phyloP scores from a whole-genome alignment of 768 basidiomycete species.

The Boletellus emodensis region DNA sequence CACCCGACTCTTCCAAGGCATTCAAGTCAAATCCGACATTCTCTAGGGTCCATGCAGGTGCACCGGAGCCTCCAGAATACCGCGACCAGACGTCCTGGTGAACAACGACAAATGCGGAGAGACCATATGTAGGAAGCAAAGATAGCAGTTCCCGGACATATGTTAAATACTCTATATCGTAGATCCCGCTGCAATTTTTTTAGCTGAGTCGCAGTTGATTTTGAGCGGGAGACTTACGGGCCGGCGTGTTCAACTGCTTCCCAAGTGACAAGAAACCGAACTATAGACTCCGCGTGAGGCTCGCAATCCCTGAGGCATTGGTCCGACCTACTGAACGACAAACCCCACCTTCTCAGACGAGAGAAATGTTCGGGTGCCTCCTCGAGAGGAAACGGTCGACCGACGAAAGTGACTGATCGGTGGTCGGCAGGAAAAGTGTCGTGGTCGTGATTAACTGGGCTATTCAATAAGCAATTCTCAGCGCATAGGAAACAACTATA shows the following conservation, averaged over 20 bases:
- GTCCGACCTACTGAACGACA: constrained; percentile 70
- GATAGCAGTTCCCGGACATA: constrained; percentile 72
- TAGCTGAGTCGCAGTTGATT: not conserved
- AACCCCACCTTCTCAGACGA: constrained; percentile 78
- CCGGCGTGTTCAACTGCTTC: constrained; percentile 94
- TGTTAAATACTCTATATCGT: constrained; percentile 77
- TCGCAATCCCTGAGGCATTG: not conserved
- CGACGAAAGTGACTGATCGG: constrained; percentile 75
- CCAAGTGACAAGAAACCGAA: constrained; percentile 94
- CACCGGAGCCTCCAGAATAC: constrained; percentile 91
- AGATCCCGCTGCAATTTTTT: constrained; percentile 56
- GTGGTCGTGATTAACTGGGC: constrained; percentile 67
- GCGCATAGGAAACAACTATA: constrained; percentile 13
- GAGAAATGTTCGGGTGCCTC: constrained; percentile 85
- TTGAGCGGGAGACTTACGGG: constrained; percentile 53
- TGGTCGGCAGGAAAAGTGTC: constrained; percentile 64
- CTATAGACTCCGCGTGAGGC: constrained; percentile 34
- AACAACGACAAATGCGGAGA: constrained; percentile 71
- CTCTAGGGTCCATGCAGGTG: constrained; percentile 94
- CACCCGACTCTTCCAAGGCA: constrained; percentile 74
- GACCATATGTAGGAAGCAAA: constrained; percentile 66
- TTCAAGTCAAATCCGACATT: constrained; percentile 80
- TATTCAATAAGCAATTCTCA: constrained; percentile 23
- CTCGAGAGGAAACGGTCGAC: constrained; percentile 84
- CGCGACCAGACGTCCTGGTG: constrained; percentile 98